A percentile compares a stretch with the other conserved stretches of the same genome.
Evolutionary conservation across 352 stramenopile genomes (phyloP).

Genomic region (Globisporangium uncinulatum): DNA sequence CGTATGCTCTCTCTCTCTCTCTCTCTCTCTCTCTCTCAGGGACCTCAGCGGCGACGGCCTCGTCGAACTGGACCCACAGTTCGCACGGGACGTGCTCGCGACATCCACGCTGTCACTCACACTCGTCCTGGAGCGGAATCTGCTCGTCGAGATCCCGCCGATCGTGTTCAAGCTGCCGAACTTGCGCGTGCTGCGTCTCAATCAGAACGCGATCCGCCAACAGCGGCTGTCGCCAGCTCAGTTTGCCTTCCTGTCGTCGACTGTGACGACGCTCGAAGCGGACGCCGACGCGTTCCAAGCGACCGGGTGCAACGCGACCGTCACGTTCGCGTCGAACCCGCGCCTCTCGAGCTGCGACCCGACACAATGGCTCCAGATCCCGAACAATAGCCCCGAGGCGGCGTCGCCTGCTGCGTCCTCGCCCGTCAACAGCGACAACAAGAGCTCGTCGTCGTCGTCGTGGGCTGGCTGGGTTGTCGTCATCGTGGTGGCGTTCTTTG

Average conservation of each 20-base stretch:
- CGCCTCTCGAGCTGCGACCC: conserved; percentile 7
- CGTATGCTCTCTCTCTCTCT: background rate
- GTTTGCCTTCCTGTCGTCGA: conserved; percentile 8
- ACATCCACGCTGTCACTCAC: background rate
- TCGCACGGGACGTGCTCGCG: background rate
- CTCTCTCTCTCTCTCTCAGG: background rate
- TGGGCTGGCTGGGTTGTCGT: conserved; percentile 4
- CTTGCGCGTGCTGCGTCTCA: conserved; percentile 5
- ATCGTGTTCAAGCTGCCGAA: conserved; percentile 6
- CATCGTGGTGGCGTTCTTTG: background rate
- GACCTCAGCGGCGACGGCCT: conserved; percentile 8
- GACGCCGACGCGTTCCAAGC: conserved; percentile 11
- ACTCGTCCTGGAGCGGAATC: conserved; percentile 6
- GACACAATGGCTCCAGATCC: background rate
- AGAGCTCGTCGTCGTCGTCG: background rate
- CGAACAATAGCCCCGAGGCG: background rate
- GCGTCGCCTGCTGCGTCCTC: background rate
- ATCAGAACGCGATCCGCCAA: conserved; percentile 7
- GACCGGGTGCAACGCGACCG: background rate
- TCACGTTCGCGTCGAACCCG: conserved; percentile 11
- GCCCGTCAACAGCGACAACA: background rate
- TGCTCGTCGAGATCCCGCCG: conserved; percentile 4
- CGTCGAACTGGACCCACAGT: conserved; percentile 3
- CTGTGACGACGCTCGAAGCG: conserved; percentile 5
- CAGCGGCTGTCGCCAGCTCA: conserved; percentile 10